Evolutionary conservation across 139 green algal genomes (phyloP).

Genomic region (Volvox reticuliferus): DNA sequence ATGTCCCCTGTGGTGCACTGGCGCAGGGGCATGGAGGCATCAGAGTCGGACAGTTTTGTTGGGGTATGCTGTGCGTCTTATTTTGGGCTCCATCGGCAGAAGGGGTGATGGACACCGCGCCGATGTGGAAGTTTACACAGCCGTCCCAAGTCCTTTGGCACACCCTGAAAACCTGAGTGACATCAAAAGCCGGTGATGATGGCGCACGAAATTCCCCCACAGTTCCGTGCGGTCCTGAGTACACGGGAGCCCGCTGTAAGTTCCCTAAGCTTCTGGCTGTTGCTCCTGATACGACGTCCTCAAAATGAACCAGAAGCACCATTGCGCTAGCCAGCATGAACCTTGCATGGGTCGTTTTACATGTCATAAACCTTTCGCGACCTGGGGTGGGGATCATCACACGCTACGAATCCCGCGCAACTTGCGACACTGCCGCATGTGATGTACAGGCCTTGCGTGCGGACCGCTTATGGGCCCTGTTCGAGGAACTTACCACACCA

Average conservation of each 20-base stretch:
- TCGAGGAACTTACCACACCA: neutral
- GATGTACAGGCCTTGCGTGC: neutral
- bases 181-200: neutral
- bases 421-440: too few species aligned
- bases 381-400: too few species aligned
- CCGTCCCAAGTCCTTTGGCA: too few species aligned
- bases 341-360: too few species aligned
- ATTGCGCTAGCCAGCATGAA: too few species aligned
- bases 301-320: too few species aligned
- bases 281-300: too few species aligned
- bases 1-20: neutral
- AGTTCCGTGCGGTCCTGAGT: slow-evolving; percentile 7
- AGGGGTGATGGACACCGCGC: slow-evolving; percentile 2
- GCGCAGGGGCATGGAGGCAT: slow-evolving; percentile 7
- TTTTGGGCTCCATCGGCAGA: slow-evolving; percentile 12
- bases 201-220: slow-evolving; percentile 18
- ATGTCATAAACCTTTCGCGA: too few species aligned
- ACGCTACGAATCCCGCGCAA: too few species aligned
- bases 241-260: slow-evolving; percentile 26
- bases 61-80: neutral
- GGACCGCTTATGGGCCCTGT: slow-evolving; percentile 15
- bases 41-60: neutral
- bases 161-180: neutral
- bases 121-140: neutral
- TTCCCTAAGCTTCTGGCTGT: too few species aligned